These are phyloP conservation scores for Metarhizium album DNA, from an alignment of 2,329 filamentous ascomycete species.

Conservation along the genomic window DNA sequence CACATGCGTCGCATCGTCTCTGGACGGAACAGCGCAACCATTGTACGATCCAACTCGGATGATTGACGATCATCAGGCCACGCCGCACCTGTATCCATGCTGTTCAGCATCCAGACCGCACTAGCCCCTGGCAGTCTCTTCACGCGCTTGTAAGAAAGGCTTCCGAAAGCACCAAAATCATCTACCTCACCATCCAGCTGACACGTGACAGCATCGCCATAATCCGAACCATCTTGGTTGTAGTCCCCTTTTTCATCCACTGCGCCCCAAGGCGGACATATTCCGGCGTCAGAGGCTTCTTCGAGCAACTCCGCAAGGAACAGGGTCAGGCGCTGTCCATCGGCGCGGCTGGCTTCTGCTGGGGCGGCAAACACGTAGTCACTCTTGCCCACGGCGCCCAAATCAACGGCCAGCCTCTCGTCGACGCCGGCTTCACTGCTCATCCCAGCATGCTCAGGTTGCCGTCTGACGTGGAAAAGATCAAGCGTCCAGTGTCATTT, in stretches of 20 bases:
- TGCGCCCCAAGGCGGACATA: slow-evolving; percentile 21
- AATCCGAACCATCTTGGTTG: slow-evolving; percentile 12
- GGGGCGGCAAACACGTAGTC: slow-evolving; percentile 47
- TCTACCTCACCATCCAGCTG: not conserved
- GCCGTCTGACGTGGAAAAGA: slow-evolving; percentile 34
- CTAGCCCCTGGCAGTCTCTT: slow-evolving; percentile 14
- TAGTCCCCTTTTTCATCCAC: slow-evolving; percentile 22
- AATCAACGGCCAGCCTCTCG: slow-evolving; percentile 25
- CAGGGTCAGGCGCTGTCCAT: slow-evolving; percentile 24
- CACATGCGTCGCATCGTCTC: no score
- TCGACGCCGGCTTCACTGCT: slow-evolving; percentile 41
- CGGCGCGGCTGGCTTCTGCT: slow-evolving; percentile 50
- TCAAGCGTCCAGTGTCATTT: slow-evolving; percentile 33
- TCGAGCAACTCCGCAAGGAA: slow-evolving; percentile 24
- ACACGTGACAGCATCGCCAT: slow-evolving; percentile 14
- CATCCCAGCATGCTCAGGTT: slow-evolving; percentile 40
- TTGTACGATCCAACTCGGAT: no score
- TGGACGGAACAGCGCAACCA: no score
- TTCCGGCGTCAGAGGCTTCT: slow-evolving; percentile 25
- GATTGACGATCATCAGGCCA: slow-evolving; percentile 12
- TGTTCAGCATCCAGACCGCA: slow-evolving; percentile 18
- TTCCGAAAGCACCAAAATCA: not conserved
- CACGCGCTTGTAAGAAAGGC: slow-evolving; percentile 18
- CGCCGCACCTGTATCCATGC: slow-evolving; percentile 18
- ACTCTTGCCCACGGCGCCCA: slow-evolving; percentile 31